These are phyloP conservation scores for Papiliotrema laurentii DNA, from an alignment of 1,284 basidiomycete genomes.

Conservation along the genomic window DNA sequence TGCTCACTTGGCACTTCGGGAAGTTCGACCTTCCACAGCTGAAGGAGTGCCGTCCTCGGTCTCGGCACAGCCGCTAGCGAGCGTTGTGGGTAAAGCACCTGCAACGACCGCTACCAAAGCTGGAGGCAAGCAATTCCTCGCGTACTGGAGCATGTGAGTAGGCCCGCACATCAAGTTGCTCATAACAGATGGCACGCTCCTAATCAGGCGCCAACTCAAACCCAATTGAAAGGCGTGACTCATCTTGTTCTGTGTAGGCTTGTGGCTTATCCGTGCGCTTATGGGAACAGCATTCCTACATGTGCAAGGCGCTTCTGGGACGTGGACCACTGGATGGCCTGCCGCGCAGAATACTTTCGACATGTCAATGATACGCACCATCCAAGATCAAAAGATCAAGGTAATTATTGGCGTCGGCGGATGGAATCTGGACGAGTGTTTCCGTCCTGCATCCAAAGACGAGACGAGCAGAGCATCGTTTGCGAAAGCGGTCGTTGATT, in stretches of 20 bases:
- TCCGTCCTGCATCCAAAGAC: slow-evolving; percentile 9
- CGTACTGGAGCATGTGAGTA: slow-evolving; percentile 28
- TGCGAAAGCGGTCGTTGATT: slow-evolving; percentile 4
- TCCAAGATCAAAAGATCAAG: slow-evolving; percentile 2
- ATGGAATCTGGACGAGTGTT: slow-evolving; percentile 20
- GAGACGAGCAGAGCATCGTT: slow-evolving; percentile 5
- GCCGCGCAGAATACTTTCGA: too few species aligned
- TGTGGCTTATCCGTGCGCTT: too few species aligned
- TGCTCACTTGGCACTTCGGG: too few species aligned
- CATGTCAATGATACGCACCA: too few species aligned
- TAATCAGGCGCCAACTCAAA: slow-evolving; percentile 2
- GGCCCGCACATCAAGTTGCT: background rate
- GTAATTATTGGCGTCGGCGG: slow-evolving; percentile 21
- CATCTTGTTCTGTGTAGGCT: slow-evolving; percentile 25
- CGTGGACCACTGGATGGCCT: too few species aligned
- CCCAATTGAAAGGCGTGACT: slow-evolving; percentile 22
- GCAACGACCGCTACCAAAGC: background rate
- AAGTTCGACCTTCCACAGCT: too few species aligned
- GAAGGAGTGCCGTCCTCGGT: too few species aligned
- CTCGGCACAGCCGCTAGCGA: too few species aligned
- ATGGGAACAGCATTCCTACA: too few species aligned
- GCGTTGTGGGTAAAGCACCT: too few species aligned
- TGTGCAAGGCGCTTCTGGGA: too few species aligned
- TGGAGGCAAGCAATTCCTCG: slow-evolving; percentile 15
- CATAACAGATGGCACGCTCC: slow-evolving; percentile 8